These are phyloP conservation scores for Dichotomocladium elegans DNA, from an alignment of 371 early-diverging fungal species.

Conservation along the genomic window DNA sequence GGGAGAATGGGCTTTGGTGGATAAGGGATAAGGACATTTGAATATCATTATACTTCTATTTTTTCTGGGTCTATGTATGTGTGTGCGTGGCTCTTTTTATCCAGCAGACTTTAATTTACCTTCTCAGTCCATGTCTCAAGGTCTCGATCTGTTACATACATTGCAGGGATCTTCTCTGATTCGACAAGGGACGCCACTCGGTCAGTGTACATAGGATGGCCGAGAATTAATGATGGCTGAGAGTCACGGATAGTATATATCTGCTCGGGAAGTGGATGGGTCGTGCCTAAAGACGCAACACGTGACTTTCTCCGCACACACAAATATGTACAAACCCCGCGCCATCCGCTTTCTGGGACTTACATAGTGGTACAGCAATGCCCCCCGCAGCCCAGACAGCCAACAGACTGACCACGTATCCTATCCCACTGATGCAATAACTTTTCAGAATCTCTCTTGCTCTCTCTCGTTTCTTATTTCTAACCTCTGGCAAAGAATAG, in stretches of 20 bases:
- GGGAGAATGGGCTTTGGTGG: conserved; percentile 5
- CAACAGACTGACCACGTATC: conserved; percentile 72
- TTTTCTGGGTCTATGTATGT: too few relatives aligned
- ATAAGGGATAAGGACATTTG: too few relatives aligned
- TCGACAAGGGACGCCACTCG: conserved; percentile 17
- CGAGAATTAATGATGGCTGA: conserved; percentile 40
- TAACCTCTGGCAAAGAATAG: conserved; percentile 68
- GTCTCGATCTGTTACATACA: conserved; percentile 12
- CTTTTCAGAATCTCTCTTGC: not conserved
- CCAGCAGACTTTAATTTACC: conserved; percentile 5
- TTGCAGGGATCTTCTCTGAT: conserved; percentile 11
- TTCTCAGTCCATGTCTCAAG: not conserved
- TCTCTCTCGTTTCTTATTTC: not conserved
- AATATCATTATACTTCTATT: conserved; percentile 2
- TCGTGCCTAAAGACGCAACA: conserved; percentile 30
- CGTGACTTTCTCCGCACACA: not conserved
- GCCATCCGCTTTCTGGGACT: too few relatives aligned
- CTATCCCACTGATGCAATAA: conserved; percentile 43
- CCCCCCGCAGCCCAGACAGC: conserved; percentile 77
- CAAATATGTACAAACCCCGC: not conserved
- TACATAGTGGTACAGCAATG: conserved; percentile 74
- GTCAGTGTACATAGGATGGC: conserved; percentile 37
- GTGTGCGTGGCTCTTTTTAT: not conserved
- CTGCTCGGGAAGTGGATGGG: conserved; percentile 67
- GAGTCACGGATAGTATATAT: conserved; percentile 61